These are phyloP conservation scores for Jaenimonas drosophilae DNA, from an alignment of 208 protist genomes.

Conservation along the genomic window DNA sequence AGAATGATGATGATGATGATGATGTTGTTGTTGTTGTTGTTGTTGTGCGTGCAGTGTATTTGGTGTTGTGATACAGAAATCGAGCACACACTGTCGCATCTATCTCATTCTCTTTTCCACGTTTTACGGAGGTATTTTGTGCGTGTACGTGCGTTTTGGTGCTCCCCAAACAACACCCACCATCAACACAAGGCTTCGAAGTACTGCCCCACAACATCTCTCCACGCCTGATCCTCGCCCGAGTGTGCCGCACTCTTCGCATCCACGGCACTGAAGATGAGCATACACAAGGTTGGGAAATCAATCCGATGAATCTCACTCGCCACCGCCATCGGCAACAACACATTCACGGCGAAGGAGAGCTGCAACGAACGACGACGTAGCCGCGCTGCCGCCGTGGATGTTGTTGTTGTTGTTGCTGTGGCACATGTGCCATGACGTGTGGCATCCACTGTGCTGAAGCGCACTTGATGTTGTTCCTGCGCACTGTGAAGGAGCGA, in stretches of 20 bases:
- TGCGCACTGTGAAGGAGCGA: not conserved
- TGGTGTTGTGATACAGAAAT: no score
- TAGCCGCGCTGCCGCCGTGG: not conserved
- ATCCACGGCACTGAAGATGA: constrained; percentile 42
- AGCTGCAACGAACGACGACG: constrained; percentile 19
- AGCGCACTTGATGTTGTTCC: not conserved
- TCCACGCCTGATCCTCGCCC: constrained; percentile 25
- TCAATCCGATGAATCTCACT: constrained; percentile 40
- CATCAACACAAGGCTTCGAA: constrained; percentile 23
- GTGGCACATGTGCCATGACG: no score
- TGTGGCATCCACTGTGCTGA: constrained; percentile 3
- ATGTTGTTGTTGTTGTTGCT: not conserved
- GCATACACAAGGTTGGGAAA: constrained; percentile 43
- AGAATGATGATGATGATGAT: no score
- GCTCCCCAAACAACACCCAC: no score
- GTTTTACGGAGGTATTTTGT: no score
- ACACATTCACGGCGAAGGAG: constrained; percentile 47
- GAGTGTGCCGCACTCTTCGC: no score
- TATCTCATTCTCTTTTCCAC: no score
- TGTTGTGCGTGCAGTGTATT: no score
- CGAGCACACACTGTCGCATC: no score
- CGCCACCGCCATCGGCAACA: constrained; percentile 31
- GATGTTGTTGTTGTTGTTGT: no score
- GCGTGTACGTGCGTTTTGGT: no score
- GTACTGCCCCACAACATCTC: constrained; percentile 26